Evolutionary conservation across 768 basidiomycete genomes (phyloP).

Genomic region (Tricholoma saponaceum): DNA sequence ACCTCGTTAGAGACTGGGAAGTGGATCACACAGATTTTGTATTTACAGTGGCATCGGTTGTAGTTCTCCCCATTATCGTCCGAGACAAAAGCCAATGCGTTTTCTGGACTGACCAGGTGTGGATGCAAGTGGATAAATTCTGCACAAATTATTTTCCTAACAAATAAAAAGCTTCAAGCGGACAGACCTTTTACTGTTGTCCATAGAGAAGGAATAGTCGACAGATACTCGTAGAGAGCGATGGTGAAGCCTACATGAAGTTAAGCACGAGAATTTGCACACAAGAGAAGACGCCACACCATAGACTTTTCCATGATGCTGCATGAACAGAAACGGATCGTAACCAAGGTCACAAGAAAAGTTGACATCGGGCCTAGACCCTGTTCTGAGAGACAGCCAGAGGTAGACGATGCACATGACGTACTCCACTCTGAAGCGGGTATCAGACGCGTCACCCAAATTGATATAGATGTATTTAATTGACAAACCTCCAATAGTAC

Average conservation of each 20-base stretch:
- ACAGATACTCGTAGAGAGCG: slow-evolving; percentile 76
- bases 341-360: slow-evolving; percentile 85
- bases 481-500: slow-evolving; percentile 85
- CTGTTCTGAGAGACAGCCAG: too few relatives aligned
- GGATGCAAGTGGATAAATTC: too few relatives aligned
- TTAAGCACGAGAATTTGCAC: too few relatives aligned
- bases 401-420: too few relatives aligned
- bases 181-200: slow-evolving; percentile 60
- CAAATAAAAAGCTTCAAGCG: too few relatives aligned
- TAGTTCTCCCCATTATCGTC: slow-evolving; percentile 72
- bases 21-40: too few relatives aligned
- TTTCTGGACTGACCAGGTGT: too few relatives aligned
- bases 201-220: slow-evolving; percentile 89
- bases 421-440: too few relatives aligned
- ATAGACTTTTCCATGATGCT: slow-evolving; percentile 80
- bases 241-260: slow-evolving; percentile 81
- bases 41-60: slow-evolving; percentile 71
- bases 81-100: slow-evolving; percentile 78
- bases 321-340: slow-evolving; percentile 87
- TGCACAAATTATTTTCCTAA: too few relatives aligned
- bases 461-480: slow-evolving; percentile 8
- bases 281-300: too few relatives aligned
- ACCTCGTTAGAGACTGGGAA: too few relatives aligned
- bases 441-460: not conserved
- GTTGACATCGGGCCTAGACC: slow-evolving; percentile 85